Percentiles rank a stretch among this genome's conserved stretches.
These are phyloP conservation scores for Cyclocybe cylindracea DNA, from an alignment of 768 basidiomycete species.

Conservation along the genomic window DNA sequence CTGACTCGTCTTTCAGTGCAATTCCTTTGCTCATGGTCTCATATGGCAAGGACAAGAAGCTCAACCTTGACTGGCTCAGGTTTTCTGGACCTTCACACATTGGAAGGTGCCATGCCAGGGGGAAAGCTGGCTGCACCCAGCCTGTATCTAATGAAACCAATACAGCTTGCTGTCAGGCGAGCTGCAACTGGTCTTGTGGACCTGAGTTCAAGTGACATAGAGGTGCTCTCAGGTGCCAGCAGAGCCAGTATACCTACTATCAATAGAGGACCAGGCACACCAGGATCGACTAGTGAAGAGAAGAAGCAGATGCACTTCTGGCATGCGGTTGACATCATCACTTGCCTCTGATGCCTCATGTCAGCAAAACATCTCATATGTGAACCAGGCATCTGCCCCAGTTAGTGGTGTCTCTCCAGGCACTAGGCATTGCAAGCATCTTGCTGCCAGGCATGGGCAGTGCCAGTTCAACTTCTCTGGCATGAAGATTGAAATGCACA, in stretches of 20 bases:
- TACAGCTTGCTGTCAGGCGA: slow-evolving; percentile 44
- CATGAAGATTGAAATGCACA: slow-evolving; percentile 67
- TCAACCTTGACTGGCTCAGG: slow-evolving; percentile 46
- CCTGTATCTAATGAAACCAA: slow-evolving; percentile 44
- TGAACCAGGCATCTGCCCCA: no score
- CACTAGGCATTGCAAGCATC: no score
- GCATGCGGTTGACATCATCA: no score
- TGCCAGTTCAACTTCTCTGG: slow-evolving; percentile 61
- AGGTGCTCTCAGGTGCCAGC: slow-evolving; percentile 3
- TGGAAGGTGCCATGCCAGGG: slow-evolving; percentile 7
- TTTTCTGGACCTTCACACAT: slow-evolving; percentile 57
- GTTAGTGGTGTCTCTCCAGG: no score
- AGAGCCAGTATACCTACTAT: not conserved
- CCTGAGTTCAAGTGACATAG: slow-evolving; percentile 19
- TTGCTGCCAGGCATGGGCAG: no score
- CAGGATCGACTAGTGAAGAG: not conserved
- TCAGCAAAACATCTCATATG: no score
- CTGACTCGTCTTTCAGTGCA: slow-evolving; percentile 51
- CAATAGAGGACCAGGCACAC: not conserved
- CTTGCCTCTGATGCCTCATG: no score
- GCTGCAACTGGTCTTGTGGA: slow-evolving; percentile 19
- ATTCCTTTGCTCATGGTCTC: slow-evolving; percentile 50
- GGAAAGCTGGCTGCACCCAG: slow-evolving; percentile 12
- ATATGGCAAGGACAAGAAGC: slow-evolving; percentile 37
- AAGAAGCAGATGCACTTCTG: slow-evolving; percentile 20